A percentile compares a stretch with the other conserved stretches of the same genome.
Conservation (phyloP, 2,329 filamentous ascomycete species). For the Cercospora sojina region DNA sequence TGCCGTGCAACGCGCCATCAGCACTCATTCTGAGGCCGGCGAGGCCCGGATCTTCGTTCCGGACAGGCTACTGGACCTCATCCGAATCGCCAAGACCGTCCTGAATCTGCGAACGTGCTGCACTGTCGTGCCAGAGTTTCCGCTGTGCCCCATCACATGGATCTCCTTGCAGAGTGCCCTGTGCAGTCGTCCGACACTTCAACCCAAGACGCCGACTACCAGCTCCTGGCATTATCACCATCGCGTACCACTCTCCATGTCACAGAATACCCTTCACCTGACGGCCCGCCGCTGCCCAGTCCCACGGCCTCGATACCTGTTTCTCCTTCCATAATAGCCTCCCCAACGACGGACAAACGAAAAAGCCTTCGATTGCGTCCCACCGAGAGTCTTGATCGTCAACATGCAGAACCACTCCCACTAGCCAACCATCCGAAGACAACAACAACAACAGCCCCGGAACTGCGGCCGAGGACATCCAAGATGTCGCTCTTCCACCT, state of each 20-base stretch:
- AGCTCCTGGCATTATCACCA: slow-evolving; percentile 22
- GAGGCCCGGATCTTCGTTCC: neutral
- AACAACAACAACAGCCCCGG: slow-evolving; percentile 16
- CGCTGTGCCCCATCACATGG: slow-evolving; percentile 24
- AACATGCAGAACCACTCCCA: slow-evolving; percentile 26
- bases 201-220: slow-evolving; percentile 19
- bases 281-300: slow-evolving; percentile 7
- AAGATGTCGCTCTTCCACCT: slow-evolving; percentile 52
- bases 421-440: slow-evolving; percentile 17
- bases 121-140: slow-evolving; percentile 23
- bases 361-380: slow-evolving; percentile 27
- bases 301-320: slow-evolving; percentile 9
- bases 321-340: slow-evolving; percentile 11
- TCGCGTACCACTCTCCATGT: slow-evolving; percentile 20
- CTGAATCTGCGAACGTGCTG: slow-evolving; percentile 27
- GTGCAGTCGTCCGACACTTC: slow-evolving; percentile 20
- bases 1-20: slow-evolving; percentile 7
- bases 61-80: slow-evolving; percentile 13
- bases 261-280: slow-evolving; percentile 7
- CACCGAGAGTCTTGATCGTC: slow-evolving; percentile 18
- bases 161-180: slow-evolving; percentile 18
- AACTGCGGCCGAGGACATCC: slow-evolving; percentile 23
- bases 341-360: slow-evolving; percentile 19
- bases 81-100: slow-evolving; percentile 19
- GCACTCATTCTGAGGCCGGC: slow-evolving; percentile 15